Evolutionary conservation across 805 yeast species (phyloP).

Genomic region (Suhomyces canberraensis): DNA sequence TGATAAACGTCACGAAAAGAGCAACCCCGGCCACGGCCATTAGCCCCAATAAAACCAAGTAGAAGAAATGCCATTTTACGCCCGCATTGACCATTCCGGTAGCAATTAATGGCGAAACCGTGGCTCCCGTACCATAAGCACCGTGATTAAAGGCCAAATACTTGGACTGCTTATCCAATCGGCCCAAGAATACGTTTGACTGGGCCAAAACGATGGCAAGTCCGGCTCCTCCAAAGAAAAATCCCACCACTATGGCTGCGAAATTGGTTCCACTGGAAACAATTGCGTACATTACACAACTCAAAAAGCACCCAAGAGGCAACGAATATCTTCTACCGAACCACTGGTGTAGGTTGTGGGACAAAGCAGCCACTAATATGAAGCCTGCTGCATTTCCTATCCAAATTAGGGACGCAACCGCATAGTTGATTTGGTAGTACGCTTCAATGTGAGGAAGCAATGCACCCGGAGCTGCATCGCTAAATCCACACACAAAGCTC

Average conservation of each 20-base stretch:
- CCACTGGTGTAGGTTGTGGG: conserved; percentile 40
- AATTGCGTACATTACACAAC: conserved; percentile 42
- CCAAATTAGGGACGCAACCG: conserved; percentile 59
- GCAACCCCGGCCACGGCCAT: conserved; percentile 30
- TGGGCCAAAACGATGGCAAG: conserved; percentile 49
- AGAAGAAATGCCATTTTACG: conserved; percentile 53
- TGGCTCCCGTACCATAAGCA: conserved; percentile 69
- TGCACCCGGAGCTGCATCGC: conserved; percentile 62
- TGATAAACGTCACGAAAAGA: conserved; percentile 43
- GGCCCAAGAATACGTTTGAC: conserved; percentile 48
- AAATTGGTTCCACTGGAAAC: conserved; percentile 49
- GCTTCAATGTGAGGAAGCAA: conserved; percentile 52
- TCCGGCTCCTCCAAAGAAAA: conserved; percentile 59
- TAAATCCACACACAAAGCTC: conserved; percentile 41
- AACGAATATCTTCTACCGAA: conserved; percentile 43
- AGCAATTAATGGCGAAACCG: conserved; percentile 63
- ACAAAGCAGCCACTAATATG: conserved; percentile 46
- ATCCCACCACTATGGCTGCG: conserved; percentile 47
- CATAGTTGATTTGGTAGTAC: conserved; percentile 46
- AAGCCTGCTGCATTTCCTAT: conserved; percentile 56
- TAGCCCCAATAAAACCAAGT: conserved; percentile 45
- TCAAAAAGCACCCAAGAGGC: conserved; percentile 33
- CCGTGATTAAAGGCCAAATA: conserved; percentile 66
- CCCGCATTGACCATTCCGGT: conserved; percentile 51
- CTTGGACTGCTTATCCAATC: conserved; percentile 52